These are phyloP conservation scores for Acanthamoeba castellanii DNA, from an alignment of 208 protist genomes.

Conservation along the genomic window DNA sequence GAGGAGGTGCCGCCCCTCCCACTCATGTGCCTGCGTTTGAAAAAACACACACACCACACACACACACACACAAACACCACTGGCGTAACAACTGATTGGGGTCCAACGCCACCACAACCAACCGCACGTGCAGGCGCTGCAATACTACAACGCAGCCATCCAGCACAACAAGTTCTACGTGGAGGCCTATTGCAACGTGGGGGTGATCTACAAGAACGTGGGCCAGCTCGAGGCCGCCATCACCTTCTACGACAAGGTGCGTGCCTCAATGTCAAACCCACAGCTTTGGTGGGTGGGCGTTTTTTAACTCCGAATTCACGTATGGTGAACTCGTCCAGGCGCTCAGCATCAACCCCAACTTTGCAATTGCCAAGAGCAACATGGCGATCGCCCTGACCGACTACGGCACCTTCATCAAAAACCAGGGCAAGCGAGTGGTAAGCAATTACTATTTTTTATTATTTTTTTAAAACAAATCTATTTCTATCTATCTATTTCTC, in stretches of 20 bases:
- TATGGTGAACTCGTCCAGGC: background rate
- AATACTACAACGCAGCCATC: conserved; percentile 79
- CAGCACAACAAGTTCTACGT: conserved; percentile 79
- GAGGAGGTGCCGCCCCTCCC: conserved; percentile 1
- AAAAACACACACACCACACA: too few species aligned
- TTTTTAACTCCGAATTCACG: background rate
- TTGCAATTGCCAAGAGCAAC: conserved; percentile 74
- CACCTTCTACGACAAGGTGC: conserved; percentile 67
- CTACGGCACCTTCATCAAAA: conserved; percentile 81
- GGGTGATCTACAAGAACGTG: conserved; percentile 83
- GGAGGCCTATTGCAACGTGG: conserved; percentile 86
- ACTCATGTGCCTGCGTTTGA: background rate
- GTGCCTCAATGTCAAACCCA: background rate
- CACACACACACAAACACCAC: background rate
- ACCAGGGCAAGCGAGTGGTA: conserved; percentile 54
- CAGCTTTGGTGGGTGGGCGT: background rate
- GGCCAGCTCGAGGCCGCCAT: conserved; percentile 79
- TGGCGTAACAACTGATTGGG: too few species aligned
- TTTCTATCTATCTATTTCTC: too few species aligned
- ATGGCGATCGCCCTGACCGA: conserved; percentile 82
- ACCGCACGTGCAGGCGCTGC: conserved; percentile 38
- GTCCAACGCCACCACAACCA: conserved; percentile 15
- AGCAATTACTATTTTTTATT: background rate
- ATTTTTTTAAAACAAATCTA: too few species aligned
- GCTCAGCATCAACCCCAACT: conserved; percentile 81